Base-by-base conservation (phyloP, 305 asterid genomes). In the Nicotiana rustica region DNA sequence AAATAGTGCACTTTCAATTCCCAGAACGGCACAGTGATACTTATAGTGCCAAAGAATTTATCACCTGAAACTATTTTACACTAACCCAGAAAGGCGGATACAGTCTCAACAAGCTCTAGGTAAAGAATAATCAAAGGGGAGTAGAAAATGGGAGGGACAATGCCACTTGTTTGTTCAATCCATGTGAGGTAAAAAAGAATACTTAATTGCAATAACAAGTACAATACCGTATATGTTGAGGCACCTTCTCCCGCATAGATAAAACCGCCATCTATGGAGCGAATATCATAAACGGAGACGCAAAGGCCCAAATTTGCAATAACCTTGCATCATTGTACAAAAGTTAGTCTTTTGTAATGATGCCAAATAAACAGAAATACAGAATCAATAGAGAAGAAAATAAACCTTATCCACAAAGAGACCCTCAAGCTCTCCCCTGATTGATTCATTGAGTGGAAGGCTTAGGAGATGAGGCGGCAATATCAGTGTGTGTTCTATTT, bases 241-340 rank as follows among this genome's bases (percentile, higher is more conserved):
- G 96, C 97, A 60, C 99, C 99, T 19, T 92, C 95, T 67, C 93
- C 86, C 1, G 99, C 87, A 84, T 82, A 86, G 52, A 94, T 85
- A 79, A 93, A 92, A 8, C 99, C 99, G 56, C 97, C 99, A n/a
- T 92, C 89, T 78, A 94, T 87, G 31, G 95, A 89, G 78, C 82
- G 89, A 83, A 96, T 88, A 84, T 96, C 98, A 19, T 91, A 94
- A 49, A 95, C 89, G 80, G 95, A 92, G 9, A 93, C 77, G 79
- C 97, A 90, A 21, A 95, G 89, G 71, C 99, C 99, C 77, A 93
- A 76, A 31, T 93, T 88, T 10, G 91, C 91, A 59, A 96, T 89
- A 65, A 94, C 94, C 98, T 95, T 81, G 57, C 78, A 84, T 75
- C 64, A 64, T 25, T 77, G 25, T 29, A 65, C 78, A 61, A 64